Evolutionary conservation across 2,329 filamentous ascomycete species (phyloP).

Genomic region (Cryphonectria nitschkei): DNA sequence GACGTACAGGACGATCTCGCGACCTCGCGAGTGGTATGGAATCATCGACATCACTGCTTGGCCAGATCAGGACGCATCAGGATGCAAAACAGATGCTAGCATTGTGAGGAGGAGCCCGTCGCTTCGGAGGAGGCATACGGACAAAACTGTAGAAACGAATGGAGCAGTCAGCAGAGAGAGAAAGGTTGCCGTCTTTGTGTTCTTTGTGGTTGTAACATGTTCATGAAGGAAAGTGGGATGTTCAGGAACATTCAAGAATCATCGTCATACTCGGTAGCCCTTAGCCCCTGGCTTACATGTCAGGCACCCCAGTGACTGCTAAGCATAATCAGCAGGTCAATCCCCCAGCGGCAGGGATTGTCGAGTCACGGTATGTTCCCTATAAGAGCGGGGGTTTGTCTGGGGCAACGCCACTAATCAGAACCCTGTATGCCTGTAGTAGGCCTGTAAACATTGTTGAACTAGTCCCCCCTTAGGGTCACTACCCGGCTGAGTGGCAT

Average conservation of each 20-base stretch:
- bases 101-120: conserved; percentile 9
- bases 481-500: neutral
- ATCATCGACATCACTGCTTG: conserved; percentile 64
- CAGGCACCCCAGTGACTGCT: neutral
- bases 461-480: neutral
- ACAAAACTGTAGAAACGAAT: neutral
- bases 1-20: conserved; percentile 79
- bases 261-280: neutral
- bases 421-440: neutral
- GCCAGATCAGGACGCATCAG: conserved; percentile 27
- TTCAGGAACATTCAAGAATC: neutral
- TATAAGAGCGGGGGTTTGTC: neutral
- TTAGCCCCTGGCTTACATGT: neutral
- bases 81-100: conserved; percentile 15
- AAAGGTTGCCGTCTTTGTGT: neutral
- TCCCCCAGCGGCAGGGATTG: neutral
- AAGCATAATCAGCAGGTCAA: neutral
- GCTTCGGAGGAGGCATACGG: neutral
- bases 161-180: neutral
- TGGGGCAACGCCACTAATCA: neutral
- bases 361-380: neutral
- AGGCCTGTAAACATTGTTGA: neutral
- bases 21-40: conserved; percentile 73
- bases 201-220: neutral
- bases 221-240: neutral